Conservation (phyloP, 441 rosid species). For the Pelargonium fulgidum region DNA sequence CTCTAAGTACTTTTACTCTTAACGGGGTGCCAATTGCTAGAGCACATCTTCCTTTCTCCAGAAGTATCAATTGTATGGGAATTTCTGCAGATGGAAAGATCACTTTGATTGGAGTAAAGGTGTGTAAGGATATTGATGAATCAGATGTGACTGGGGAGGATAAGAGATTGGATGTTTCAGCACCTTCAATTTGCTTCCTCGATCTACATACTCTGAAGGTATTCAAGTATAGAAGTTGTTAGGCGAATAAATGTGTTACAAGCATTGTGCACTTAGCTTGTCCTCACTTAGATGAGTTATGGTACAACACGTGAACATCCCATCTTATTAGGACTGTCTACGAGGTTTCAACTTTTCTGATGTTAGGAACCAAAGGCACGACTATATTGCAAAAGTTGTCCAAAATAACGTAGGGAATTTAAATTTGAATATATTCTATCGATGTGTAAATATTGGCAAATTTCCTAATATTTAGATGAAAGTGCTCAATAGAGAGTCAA, state of each 20-base stretch:
- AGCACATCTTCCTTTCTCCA: slow-evolving; percentile 61
- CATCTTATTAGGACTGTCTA: no score
- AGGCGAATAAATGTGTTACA: neutral
- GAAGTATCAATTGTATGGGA: slow-evolving; percentile 75
- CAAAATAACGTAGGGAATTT: no score
- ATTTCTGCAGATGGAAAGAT: slow-evolving; percentile 70
- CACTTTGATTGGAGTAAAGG: slow-evolving; percentile 70
- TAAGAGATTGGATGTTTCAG: slow-evolving; percentile 48
- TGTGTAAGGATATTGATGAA: slow-evolving; percentile 34
- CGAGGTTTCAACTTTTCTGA: no score
- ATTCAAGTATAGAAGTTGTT: slow-evolving; percentile 15
- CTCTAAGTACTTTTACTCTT: slow-evolving; percentile 64
- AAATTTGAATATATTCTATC: no score
- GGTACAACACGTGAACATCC: no score
- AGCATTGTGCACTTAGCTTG: no score
- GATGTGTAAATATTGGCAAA: no score
- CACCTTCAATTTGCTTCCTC: slow-evolving; percentile 81
- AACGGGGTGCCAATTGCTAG: slow-evolving; percentile 62
- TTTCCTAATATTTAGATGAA: no score
- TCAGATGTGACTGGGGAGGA: slow-evolving; percentile 33
- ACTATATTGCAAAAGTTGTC: no score
- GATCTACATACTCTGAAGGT: slow-evolving; percentile 80
- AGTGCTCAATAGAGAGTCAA: no score
- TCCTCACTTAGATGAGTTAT: no score
- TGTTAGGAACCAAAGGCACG: no score